Conservation (phyloP, 805 yeast species). For the Cyberlindnera veronae region DNA sequence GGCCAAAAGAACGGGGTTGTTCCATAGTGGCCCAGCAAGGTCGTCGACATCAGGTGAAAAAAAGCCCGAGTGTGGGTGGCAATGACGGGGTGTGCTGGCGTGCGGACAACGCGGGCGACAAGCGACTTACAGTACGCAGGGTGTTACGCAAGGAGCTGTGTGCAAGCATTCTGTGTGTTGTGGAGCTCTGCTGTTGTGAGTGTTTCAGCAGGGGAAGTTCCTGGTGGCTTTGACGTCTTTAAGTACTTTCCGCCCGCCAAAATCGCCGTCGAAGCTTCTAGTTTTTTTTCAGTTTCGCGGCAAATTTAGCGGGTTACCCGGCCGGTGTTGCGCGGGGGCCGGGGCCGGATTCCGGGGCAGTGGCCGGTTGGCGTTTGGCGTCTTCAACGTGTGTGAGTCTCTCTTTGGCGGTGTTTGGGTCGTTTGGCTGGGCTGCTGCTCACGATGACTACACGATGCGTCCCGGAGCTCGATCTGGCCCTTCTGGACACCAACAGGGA, state of each 20-base stretch:
- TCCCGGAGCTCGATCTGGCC: constrained; percentile 20
- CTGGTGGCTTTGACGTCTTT: not conserved
- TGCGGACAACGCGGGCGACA: not conserved
- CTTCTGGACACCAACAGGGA: constrained; percentile 7
- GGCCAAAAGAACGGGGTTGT: too few species aligned
- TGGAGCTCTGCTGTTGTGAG: constrained; percentile 1
- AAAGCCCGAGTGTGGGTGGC: not conserved
- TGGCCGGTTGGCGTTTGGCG: constrained; percentile 2
- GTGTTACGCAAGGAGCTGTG: constrained; percentile 25
- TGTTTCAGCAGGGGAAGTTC: not conserved
- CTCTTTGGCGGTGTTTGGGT: not conserved
- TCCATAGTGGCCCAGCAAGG: not conserved
- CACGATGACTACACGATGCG: constrained; percentile 2
- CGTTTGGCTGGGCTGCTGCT: too few species aligned
- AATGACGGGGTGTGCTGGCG: not conserved
- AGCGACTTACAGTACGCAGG: constrained; percentile 25
- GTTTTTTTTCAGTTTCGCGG: constrained; percentile 6
- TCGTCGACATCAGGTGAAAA: not conserved
- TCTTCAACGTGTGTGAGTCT: not conserved
- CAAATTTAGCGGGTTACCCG: not conserved
- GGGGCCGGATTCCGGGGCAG: too few species aligned
- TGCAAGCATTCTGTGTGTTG: constrained; percentile 25
- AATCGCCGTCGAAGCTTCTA: constrained; percentile 12
- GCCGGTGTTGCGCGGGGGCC: not conserved
- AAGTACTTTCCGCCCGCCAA: not conserved